phyloP scores from a whole-genome alignment of 176 grass and related monocot species.

The Neostapfia colusana region DNA sequence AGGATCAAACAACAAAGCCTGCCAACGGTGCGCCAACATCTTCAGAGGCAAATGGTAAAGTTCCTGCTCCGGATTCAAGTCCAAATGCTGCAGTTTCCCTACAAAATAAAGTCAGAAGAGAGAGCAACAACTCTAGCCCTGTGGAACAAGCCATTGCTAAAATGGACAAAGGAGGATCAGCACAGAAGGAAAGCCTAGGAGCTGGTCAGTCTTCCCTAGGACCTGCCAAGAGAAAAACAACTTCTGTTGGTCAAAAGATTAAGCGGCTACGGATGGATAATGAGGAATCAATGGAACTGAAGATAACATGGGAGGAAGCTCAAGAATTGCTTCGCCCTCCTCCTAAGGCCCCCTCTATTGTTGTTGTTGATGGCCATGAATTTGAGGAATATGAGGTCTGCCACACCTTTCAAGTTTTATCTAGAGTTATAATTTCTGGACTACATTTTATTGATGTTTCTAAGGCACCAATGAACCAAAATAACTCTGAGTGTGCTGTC shows the following conservation, averaged over 20 bases:
- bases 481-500: background rate
- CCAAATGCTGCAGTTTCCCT: constrained; percentile 42
- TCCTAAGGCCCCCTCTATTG: constrained; percentile 66
- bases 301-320: constrained; percentile 98
- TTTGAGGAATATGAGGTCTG: constrained; percentile 98
- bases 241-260: constrained; percentile 69
- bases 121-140: constrained; percentile 48
- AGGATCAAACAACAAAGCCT: constrained; percentile 82
- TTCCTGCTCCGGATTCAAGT: constrained; percentile 43
- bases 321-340: constrained; percentile 87
- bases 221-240: constrained; percentile 73
- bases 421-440: background rate
- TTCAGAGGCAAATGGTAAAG: constrained; percentile 55
- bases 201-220: constrained; percentile 46
- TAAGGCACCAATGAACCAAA: background rate
- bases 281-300: constrained; percentile 97
- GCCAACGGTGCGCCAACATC: constrained; percentile 50
- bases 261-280: constrained; percentile 88
- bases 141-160: constrained; percentile 50
- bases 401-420: constrained; percentile 23
- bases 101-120: constrained; percentile 50
- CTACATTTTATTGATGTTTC: constrained; percentile 6
- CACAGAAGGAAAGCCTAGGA: constrained; percentile 64
- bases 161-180: constrained; percentile 47
- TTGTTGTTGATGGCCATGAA: constrained; percentile 80